These are phyloP conservation scores for Sanghuangporus baumii DNA, from an alignment of 1,284 basidiomycete species.

Conservation along the genomic window DNA sequence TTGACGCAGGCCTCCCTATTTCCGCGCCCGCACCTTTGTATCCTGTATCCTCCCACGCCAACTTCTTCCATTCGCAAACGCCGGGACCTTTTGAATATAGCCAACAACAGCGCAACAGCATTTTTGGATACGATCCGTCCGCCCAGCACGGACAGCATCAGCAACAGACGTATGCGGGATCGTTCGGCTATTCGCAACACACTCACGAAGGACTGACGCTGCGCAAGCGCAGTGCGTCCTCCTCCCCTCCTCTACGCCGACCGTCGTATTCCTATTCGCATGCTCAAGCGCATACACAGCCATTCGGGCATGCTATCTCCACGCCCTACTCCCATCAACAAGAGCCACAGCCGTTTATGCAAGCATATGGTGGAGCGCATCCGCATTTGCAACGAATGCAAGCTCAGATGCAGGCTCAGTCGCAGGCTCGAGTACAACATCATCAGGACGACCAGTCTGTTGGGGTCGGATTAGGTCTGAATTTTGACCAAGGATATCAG, in stretches of 20 bases:
- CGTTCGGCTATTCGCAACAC: background rate
- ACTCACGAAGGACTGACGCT: background rate
- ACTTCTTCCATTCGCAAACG: conserved; percentile 17
- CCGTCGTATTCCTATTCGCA: background rate
- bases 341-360: background rate
- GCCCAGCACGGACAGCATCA: conserved; percentile 1
- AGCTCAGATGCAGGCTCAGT: background rate
- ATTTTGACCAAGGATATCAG: background rate
- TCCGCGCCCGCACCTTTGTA: conserved; percentile 19
- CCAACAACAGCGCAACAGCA: conserved; percentile 21
- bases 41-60: conserved; percentile 19
- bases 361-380: background rate
- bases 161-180: conserved; percentile 22
- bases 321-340: background rate
- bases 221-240: conserved; percentile 16
- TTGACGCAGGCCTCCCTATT: conserved; percentile 21
- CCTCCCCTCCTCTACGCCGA: conserved; percentile 8
- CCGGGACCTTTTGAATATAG: conserved; percentile 6
- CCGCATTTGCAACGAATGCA: background rate
- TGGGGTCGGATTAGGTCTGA: background rate
- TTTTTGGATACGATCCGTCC: conserved; percentile 20
- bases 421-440: background rate
- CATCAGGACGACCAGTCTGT: background rate
- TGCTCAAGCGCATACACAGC: background rate
- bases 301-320: background rate